Percentiles rank a stretch among this genome's conserved stretches.
These are phyloP conservation scores for Erodium maritimum DNA, from an alignment of 345 rosid genomes.

Conservation along the genomic window DNA sequence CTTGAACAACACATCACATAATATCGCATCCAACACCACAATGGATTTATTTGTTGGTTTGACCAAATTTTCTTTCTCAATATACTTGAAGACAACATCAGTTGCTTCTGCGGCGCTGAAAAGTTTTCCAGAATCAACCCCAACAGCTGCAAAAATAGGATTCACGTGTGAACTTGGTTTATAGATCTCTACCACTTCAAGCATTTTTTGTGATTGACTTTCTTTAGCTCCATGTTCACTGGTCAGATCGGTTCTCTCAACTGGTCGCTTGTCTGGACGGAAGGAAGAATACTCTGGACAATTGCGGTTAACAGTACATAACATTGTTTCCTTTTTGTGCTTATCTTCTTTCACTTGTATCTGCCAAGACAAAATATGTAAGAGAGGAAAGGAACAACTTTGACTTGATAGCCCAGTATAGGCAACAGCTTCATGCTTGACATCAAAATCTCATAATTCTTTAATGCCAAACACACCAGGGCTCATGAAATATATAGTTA, in stretches of 20 bases:
- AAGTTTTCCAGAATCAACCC: constrained; percentile 58
- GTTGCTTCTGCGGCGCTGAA: constrained; percentile 76
- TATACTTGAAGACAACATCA: constrained; percentile 61
- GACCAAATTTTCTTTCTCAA: constrained; percentile 75
- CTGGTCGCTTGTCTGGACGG: constrained; percentile 71
- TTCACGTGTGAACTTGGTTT: constrained; percentile 81
- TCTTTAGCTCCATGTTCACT: constrained; percentile 28
- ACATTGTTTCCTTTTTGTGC: constrained; percentile 63
- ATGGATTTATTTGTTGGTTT: constrained; percentile 53
- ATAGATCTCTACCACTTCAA: constrained; percentile 70
- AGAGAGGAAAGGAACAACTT: constrained; percentile 3
- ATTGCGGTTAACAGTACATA: constrained; percentile 51
- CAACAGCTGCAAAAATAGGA: constrained; percentile 65
- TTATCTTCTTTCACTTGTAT: constrained; percentile 79
- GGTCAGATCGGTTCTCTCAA: constrained; percentile 33
- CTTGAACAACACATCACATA: constrained; percentile 83
- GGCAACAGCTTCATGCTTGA: no score
- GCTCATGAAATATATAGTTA: no score
- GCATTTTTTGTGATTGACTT: constrained; percentile 32
- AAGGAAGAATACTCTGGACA: constrained; percentile 58
- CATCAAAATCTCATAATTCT: no score
- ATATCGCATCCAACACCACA: constrained; percentile 61
- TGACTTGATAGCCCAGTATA: no score
- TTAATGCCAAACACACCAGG: no score
- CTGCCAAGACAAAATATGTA: constrained; percentile 18